Evolutionary conservation across 257 asterid genomes (phyloP), one percentile per base, ranked within the genome.

Genomic region (Voacanga thouarsii): DNA sequence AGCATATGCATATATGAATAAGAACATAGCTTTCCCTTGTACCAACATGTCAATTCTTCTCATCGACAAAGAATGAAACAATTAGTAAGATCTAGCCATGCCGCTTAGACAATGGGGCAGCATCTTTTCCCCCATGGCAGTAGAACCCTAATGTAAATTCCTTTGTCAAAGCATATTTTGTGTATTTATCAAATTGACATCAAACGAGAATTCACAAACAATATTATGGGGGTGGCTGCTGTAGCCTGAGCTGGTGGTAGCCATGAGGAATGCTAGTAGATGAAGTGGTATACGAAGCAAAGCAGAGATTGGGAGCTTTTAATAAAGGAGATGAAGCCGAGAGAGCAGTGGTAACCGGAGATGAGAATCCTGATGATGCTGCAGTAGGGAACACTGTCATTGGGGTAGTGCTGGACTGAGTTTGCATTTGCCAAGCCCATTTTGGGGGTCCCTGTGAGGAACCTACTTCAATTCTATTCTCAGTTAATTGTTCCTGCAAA

Each of bases 281-380:
- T 49, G 83, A 71, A 10, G 68, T 1, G 4, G 83, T 84, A 72
- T 80, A 80, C 23, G 90, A 77, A 39, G 91, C 77, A 67, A 85
- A 89, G 76, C 88, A 82, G 43, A 80, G 85, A 71, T 80, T 72
- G 23, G 83, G 83, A 49, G 71, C 75, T 30, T 73, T 70, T 23
- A 80, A 41, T 63, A 79, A 59, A 71, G 85, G 74, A 72, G 86
- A 71, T 49, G 83, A 57, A 66, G 85, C 65, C 12, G 75, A 33
- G 47, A 65, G 50, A 50, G 77, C 76, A 67, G 50, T 59, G 77
- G 85, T 82, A 77, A 82, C 86, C 78, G 88, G 84, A 75, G 88
- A 76, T 83, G 91, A 79, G 97, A 92, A 92, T 92, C 97, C 97
- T 90, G 97, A 92, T 92, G 97, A 92, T 92, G 97, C 97, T 90